These are phyloP conservation scores for Globisporangium radiosum DNA, from an alignment of 352 stramenopile species.

Conservation along the genomic window DNA sequence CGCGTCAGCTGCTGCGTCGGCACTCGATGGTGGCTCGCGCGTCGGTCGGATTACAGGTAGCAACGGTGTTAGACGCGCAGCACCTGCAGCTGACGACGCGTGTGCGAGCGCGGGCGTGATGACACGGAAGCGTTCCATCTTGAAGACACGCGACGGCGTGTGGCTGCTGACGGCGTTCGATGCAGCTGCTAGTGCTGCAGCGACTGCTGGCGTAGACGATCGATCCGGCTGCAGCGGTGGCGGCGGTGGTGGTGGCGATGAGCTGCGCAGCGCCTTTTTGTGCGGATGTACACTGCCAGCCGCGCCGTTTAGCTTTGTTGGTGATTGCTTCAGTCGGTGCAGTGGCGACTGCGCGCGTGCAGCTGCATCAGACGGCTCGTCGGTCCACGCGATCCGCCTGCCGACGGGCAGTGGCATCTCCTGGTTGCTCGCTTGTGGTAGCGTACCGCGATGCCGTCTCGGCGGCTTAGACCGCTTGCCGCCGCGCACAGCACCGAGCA, in stretches of 20 bases:
- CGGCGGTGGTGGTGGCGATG: background rate
- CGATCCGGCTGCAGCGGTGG: background rate
- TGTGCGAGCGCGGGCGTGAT: conserved; percentile 42
- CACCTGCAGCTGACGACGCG: background rate
- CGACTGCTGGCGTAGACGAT: background rate
- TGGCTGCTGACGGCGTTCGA: conserved; percentile 9
- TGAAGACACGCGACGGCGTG: conserved; percentile 44
- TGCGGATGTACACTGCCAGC: too few species aligned
- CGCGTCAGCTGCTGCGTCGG: background rate
- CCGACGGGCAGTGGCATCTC: background rate
- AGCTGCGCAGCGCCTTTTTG: background rate
- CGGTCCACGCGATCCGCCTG: conserved; percentile 1
- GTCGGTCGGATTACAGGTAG: conserved; percentile 9
- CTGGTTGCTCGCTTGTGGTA: conserved; percentile 4
- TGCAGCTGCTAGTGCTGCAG: conserved; percentile 6
- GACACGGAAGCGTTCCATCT: conserved; percentile 62
- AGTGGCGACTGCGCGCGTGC: background rate
- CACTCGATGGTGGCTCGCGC: background rate
- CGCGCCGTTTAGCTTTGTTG: too few species aligned
- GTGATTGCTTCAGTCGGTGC: too few species aligned
- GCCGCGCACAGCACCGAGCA: background rate
- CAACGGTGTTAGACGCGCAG: background rate
- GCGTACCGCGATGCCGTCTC: background rate
- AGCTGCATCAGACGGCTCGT: background rate
- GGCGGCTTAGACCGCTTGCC: background rate